These are phyloP conservation scores for Glycyrrhiza uralensis DNA, from an alignment of 306 rosid species.

Conservation along the genomic window DNA sequence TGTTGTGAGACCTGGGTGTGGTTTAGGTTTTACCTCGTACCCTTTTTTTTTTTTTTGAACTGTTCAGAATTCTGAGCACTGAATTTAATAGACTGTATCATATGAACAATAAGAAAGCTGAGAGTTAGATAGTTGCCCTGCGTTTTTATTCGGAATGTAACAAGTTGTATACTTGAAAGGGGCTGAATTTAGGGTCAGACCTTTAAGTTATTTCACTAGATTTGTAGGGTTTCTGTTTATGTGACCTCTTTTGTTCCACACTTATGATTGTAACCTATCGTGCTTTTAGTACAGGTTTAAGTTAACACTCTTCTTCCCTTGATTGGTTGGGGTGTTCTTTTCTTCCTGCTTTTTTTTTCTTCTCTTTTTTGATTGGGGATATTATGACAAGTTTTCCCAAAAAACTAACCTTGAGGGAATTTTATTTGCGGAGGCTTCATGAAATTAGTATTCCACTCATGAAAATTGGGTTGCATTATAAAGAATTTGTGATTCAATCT, in stretches of 20 bases:
- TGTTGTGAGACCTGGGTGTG: conserved; percentile 34
- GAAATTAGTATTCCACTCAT: neutral
- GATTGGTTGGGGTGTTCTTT: neutral
- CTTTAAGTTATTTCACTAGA: conserved; percentile 25
- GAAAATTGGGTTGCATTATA: neutral
- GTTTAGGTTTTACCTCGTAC: conserved; percentile 32
- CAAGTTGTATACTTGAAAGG: conserved; percentile 30
- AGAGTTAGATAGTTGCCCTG: conserved; percentile 33
- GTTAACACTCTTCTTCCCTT: neutral
- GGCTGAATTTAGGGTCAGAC: conserved; percentile 20
- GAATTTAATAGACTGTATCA: conserved; percentile 40
- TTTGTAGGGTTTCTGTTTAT: conserved; percentile 29
- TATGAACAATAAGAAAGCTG: conserved; percentile 35
- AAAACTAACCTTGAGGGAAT: neutral
- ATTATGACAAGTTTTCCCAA: neutral
- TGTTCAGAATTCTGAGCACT: conserved; percentile 46
- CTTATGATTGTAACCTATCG: conserved; percentile 16
- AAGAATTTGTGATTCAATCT: neutral
- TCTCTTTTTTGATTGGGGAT: neutral
- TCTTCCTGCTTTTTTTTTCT: neutral
- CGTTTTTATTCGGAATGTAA: conserved; percentile 35
- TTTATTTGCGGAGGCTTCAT: neutral
- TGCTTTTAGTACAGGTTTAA: conserved; percentile 22
- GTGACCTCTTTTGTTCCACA: conserved; percentile 18
- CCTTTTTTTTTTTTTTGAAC: conserved; percentile 30